Evolutionary conservation across 2,329 filamentous ascomycete genomes (phyloP), one percentile per base, ranked within the genome.

Genomic region (Tympanopsis confertula): DNA sequence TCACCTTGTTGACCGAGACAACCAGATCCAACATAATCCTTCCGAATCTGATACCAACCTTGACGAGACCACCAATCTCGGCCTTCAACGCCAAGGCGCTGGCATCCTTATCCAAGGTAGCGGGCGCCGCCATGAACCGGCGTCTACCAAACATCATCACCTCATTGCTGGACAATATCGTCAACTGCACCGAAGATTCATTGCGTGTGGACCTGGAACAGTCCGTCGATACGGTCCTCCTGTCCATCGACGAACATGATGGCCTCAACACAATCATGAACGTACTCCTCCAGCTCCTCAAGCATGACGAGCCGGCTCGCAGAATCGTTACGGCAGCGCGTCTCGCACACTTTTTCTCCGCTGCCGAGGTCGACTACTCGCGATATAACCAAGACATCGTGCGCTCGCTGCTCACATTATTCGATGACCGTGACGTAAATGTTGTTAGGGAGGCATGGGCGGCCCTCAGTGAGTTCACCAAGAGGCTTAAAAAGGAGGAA

Each of bases 381-480:
- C 75, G 89, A 37, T 98, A 96, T 66, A 87, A 95, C 58, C 88
- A 89, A 53, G 89, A 98, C 51, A 82, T 98, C 38, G 86, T 98
- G 50, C 83, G 89, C 12, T 81, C 85, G 3, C 66, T 98, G 38
- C 75, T 98, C 39, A 83, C 94, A 46, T 87, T 86, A 0, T 96
- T 98, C 53, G 87, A 91, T 51, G 91, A 98, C 50, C 62, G 75
- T 38, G 91, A 96, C 51, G 60, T 62, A 43, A 78, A 81, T 17
- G 89, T 96, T 3, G 82, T 96, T 51, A 93, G 93, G 65, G 74
- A 86, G 33, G 78, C 89, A 17, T 96, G 88, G 88, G 70, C 77
- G 38, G 91, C 88, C 4, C 72, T 98, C 41, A 86, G 66, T 48
- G 84, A 85, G 41, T 82, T 98, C 48, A 95, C 88, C 35, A 88